Percentiles rank a stretch among this genome's conserved stretches.
Conservation (phyloP, 2,329 filamentous ascomycete species). For the Diaporthe eres region DNA sequence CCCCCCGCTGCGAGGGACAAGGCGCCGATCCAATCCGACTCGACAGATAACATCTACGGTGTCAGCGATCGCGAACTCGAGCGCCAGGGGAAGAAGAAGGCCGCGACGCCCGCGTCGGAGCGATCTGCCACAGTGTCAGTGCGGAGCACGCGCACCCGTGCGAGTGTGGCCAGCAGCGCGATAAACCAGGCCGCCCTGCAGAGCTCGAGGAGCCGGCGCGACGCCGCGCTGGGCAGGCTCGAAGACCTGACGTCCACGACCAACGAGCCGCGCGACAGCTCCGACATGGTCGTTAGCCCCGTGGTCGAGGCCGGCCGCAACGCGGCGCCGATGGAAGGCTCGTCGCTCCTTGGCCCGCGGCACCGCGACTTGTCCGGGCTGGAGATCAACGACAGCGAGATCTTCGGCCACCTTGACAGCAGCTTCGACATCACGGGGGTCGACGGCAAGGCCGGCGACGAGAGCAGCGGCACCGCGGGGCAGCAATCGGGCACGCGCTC, state of each 20-base stretch:
- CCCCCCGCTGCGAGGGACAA: conserved; percentile 17
- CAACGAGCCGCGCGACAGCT: conserved; percentile 28
- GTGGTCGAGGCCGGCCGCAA: conserved; percentile 56
- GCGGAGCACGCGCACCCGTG: conserved; percentile 32
- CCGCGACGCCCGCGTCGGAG: conserved; percentile 40
- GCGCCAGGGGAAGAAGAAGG: conserved; percentile 44
- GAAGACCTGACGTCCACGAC: conserved; percentile 52
- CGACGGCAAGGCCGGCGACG: background rate
- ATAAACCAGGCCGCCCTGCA: conserved; percentile 46
- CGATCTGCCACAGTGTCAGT: conserved; percentile 20
- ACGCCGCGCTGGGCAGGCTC: conserved; percentile 55
- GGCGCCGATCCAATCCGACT: conserved; percentile 39
- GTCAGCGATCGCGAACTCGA: conserved; percentile 53
- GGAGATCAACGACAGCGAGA: conserved; percentile 61
- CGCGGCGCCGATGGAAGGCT: conserved; percentile 48
- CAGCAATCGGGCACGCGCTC: conserved; percentile 48
- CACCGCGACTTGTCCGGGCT: conserved; percentile 61
- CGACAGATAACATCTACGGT: conserved; percentile 49
- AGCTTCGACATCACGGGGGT: conserved; percentile 54
- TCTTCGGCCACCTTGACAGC: conserved; percentile 59
- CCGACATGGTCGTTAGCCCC: conserved; percentile 43
- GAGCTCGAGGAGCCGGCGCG: conserved; percentile 48
- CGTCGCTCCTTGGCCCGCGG: conserved; percentile 43
- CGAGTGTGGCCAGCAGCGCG: conserved; percentile 26
- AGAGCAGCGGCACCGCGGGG: background rate